Base-by-base conservation (phyloP, 129 eudicot species). In the Ambrosia artemisiifolia region DNA sequence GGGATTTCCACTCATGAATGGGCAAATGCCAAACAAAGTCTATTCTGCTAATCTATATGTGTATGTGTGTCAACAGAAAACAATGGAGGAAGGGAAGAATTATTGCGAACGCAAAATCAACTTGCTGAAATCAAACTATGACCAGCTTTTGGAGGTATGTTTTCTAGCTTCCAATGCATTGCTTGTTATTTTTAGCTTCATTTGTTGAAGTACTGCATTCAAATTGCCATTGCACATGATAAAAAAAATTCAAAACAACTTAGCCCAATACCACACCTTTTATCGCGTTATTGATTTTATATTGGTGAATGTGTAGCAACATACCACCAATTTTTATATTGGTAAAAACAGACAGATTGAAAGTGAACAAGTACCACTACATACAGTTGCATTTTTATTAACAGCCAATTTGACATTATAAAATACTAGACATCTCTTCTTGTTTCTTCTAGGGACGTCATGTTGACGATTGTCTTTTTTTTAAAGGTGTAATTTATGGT, bases 81-180 rank as follows among this genome's bases (percentile, higher is more conserved):
- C 96, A 13, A 94, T 90, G 99, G 78, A 47, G 13, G 97, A 94
- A 80, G 99, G 97, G 18, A 94, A 94, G 77, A 84, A 94, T 67
- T 90, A 94, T 28, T 94, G 97, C 69, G 97, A 90, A 79, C 93
- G 99, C 5, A 94, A 94, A 80, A 94, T 94, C 71, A 82, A 85
- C 84, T 75, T 90, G 87, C 89, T 94, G 65, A 90, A 94, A 75
- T 90, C 96, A 47, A 90, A 94, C 78, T 90, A 90, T 65, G 99
- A 94, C 28, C 99, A 94, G 79, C 99, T 94, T 86, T 64, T 90
- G 71, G 99, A 94, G 93, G 99, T 94, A 82, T 67, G 83, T 24
- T 67, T 74, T 55, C 28, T 0, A 24, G 28, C 34, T 67, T 38
- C 28, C n/a, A 36, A 9, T 42, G 33, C 11, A 51, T 62, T 60